phyloP scores from a whole-genome alignment of 345 rosid genomes.

The Linum usitatissimum region DNA sequence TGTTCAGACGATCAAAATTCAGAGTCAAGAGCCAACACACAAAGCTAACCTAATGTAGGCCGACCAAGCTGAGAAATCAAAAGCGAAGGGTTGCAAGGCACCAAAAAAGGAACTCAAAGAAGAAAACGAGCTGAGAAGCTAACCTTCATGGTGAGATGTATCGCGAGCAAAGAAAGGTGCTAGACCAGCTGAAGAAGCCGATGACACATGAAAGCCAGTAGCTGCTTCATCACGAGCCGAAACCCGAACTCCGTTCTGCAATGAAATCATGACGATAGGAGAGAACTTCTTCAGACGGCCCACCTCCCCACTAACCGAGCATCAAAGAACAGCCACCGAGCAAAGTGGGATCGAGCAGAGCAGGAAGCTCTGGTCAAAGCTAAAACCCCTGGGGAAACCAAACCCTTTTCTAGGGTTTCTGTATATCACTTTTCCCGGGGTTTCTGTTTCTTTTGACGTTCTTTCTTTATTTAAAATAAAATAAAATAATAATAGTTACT shows the following conservation, averaged over 20 bases:
- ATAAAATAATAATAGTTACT: no score
- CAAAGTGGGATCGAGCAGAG: no score
- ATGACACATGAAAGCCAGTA: conserved; percentile 24
- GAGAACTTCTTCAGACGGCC: not conserved
- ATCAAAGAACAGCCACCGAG: no score
- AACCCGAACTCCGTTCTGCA: conserved; percentile 38
- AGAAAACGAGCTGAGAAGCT: not conserved
- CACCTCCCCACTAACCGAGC: not conserved
- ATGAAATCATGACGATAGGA: conserved; percentile 38
- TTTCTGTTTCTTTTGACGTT: not conserved
- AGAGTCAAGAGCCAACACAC: not conserved
- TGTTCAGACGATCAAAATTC: no score
- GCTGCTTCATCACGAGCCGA: conserved; percentile 38
- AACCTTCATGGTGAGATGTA: conserved; percentile 33
- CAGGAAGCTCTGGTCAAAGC: not conserved
- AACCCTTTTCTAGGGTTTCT: not conserved
- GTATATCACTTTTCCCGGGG: not conserved
- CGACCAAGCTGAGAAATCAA: not conserved
- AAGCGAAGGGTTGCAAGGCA: conserved; percentile 4
- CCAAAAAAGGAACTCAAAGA: not conserved
- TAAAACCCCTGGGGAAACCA: not conserved
- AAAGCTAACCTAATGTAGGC: not conserved
- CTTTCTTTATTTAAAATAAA: no score
- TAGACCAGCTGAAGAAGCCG: conserved; percentile 40
- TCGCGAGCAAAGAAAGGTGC: conserved; percentile 29